Evolutionary conservation across 1,284 basidiomycete genomes (phyloP), one percentile per base, ranked within the genome.

Genomic region (Volvariella volvacea): DNA sequence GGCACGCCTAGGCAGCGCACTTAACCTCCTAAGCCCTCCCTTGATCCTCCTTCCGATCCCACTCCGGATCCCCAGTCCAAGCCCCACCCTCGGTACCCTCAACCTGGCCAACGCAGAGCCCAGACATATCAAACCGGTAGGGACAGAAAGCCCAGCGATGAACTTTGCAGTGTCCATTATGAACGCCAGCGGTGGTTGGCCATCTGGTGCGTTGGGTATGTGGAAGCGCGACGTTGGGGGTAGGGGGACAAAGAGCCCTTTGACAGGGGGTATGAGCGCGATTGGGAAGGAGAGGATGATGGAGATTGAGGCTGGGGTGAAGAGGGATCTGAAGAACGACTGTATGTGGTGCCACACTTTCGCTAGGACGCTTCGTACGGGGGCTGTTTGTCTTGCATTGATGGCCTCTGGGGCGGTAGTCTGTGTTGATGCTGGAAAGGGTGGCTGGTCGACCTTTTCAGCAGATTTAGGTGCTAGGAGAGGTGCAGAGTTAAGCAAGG

Each of bases 81-180:
- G n/a, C n/a, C n/a, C n/a, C n/a, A n/a, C n/a, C 42, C 62, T 55
- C 1, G 80, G 77, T 2, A 88, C 59, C 32, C 74, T 68, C 43
- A 92, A 57, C 33, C 83, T 67, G 0, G 88, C 86, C 20, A 92
- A 71, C 1, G 83, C 80, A 0, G 82, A 80, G 0, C 90, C 90
- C 1, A 92, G 67, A 17, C 80, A 78, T 10, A 89, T 74, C 22
- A 92, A 62, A 1, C 81, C 83, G 0, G 88, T 58, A 0, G 89
- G 89, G 1, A 92, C 78, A 1, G 78, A 77, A 0, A 87, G 83
- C 0, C 64, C 78, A 1, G 88, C 88, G 9, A 90, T 68, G 55
- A 91, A 91, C 1, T 62, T 64, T 0, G 81, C 66, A 0, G 83
- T 80, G 47, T 87, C 79, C 34, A 83, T 56, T 22, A 87, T 47